These are phyloP conservation scores for Teunomyces tritomae DNA, from an alignment of 805 yeast species.

Conservation along the genomic window DNA sequence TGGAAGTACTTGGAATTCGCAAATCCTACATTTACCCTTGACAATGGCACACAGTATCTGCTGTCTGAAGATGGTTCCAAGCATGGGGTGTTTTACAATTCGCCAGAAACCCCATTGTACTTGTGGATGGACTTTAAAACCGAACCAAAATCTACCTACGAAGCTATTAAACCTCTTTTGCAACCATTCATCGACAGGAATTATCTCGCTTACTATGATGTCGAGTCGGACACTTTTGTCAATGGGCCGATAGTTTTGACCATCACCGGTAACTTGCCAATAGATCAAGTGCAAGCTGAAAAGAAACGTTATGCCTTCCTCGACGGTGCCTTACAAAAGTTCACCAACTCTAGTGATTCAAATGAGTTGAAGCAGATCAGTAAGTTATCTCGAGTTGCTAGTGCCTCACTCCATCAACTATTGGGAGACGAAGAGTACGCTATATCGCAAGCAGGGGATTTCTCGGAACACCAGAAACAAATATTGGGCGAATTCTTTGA, in stretches of 20 bases:
- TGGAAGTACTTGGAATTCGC: constrained; percentile 45
- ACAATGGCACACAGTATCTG: constrained; percentile 1
- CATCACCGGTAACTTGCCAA: constrained; percentile 65
- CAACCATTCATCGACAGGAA: constrained; percentile 45
- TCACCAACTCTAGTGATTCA: constrained; percentile 18
- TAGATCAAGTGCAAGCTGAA: constrained; percentile 27
- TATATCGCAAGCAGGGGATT: constrained; percentile 18
- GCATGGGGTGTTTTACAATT: constrained; percentile 38
- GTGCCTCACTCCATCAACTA: constrained; percentile 39
- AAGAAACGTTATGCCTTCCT: constrained; percentile 40
- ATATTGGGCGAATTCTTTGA: constrained; percentile 26
- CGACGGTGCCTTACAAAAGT: constrained; percentile 50
- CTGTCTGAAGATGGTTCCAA: constrained; percentile 11
- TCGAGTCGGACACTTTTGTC: constrained; percentile 25
- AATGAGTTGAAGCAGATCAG: constrained; percentile 21
- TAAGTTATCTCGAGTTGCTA: constrained; percentile 37
- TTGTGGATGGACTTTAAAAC: constrained; percentile 65
- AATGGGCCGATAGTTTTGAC: constrained; percentile 61
- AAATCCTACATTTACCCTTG: constrained; percentile 31
- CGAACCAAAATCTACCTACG: constrained; percentile 49
- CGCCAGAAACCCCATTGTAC: constrained; percentile 51
- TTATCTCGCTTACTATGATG: constrained; percentile 51
- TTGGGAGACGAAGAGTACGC: constrained; percentile 22
- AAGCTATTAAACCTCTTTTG: constrained; percentile 43
- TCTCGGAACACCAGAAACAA: constrained; percentile 30